Evolutionary conservation across 176 grass and related monocot genomes (phyloP).

Genomic region (Themeda triandra): DNA sequence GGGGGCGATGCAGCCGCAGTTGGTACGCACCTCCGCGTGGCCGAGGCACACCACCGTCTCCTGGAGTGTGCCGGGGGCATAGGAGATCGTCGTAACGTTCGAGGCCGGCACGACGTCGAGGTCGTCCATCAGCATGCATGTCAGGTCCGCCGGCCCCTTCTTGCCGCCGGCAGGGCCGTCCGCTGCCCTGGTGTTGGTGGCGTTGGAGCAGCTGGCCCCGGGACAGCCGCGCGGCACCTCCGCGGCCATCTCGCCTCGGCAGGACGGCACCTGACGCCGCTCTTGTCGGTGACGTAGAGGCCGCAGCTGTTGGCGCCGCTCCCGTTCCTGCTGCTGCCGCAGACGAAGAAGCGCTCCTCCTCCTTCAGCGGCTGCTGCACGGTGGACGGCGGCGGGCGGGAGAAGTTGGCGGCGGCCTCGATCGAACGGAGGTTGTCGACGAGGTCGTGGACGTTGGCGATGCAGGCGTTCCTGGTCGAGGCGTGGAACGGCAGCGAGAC

Average conservation of each 20-base stretch:
- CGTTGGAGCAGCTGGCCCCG: background rate
- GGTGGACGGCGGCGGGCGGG: too few relatives aligned
- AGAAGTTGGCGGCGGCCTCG: background rate
- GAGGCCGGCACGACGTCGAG: background rate
- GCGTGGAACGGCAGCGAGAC: background rate
- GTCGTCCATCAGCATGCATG: constrained; percentile 30
- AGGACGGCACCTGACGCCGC: background rate
- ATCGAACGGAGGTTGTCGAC: background rate
- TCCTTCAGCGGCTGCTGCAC: too few relatives aligned
- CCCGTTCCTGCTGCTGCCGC: background rate
- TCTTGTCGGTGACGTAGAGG: background rate
- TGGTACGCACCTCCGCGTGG: background rate
- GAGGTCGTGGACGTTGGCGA: background rate
- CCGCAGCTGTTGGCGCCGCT: background rate
- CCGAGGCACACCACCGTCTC: background rate
- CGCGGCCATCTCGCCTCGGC: background rate
- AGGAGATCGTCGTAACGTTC: too few relatives aligned
- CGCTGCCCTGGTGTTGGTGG: too few relatives aligned
- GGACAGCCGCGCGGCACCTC: too few relatives aligned
- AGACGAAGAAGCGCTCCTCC: background rate
- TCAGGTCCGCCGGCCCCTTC: background rate
- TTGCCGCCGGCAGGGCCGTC: too few relatives aligned
- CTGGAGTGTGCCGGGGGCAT: background rate
- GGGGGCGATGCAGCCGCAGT: too few relatives aligned
- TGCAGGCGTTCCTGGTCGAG: background rate